Evolutionary conservation across 345 rosid species (phyloP).

Genomic region (Xanthoceras sorbifolium): DNA sequence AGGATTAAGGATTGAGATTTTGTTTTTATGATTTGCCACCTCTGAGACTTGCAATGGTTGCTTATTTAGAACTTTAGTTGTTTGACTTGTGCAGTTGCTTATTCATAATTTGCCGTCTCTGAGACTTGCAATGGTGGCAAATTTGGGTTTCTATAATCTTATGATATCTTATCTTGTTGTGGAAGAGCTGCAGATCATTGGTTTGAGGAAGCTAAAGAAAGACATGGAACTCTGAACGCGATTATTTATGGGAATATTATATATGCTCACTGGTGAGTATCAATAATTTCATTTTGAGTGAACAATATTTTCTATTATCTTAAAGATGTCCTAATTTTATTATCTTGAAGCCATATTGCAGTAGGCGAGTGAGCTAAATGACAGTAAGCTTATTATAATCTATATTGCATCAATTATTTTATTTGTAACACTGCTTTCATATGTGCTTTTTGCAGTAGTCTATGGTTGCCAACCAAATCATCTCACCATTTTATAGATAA

Average conservation of each 20-base stretch:
- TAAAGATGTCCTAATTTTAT: not conserved
- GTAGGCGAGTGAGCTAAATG: not conserved
- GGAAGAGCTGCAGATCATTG: slow-evolving; percentile 98
- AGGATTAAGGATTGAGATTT: not conserved
- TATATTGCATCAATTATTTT: not conserved
- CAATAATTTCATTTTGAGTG: not conserved
- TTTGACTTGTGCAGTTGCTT: not conserved
- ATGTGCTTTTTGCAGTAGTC: not conserved
- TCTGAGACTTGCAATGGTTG: not conserved
- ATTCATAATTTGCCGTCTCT: slow-evolving; percentile 17
- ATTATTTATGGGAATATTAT: slow-evolving; percentile 87
- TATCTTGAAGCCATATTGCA: not conserved
- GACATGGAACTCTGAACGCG: slow-evolving; percentile 61
- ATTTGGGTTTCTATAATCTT: slow-evolving; percentile 28
- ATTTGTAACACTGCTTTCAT: not conserved
- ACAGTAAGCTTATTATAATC: not conserved
- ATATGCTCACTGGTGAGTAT: slow-evolving; percentile 80
- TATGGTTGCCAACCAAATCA: not conserved
- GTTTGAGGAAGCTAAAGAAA: slow-evolving; percentile 82
- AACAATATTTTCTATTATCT: not conserved
- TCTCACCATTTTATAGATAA: not conserved
- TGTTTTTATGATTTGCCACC: slow-evolving; percentile 18
- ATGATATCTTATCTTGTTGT: slow-evolving; percentile 40
- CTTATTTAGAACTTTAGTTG: not conserved
- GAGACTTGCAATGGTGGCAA: not conserved